Percentiles rank a stretch among this genome's conserved stretches.
These are phyloP conservation scores for Pythium myriotylum DNA, from an alignment of 352 stramenopile genomes.

Conservation along the genomic window DNA sequence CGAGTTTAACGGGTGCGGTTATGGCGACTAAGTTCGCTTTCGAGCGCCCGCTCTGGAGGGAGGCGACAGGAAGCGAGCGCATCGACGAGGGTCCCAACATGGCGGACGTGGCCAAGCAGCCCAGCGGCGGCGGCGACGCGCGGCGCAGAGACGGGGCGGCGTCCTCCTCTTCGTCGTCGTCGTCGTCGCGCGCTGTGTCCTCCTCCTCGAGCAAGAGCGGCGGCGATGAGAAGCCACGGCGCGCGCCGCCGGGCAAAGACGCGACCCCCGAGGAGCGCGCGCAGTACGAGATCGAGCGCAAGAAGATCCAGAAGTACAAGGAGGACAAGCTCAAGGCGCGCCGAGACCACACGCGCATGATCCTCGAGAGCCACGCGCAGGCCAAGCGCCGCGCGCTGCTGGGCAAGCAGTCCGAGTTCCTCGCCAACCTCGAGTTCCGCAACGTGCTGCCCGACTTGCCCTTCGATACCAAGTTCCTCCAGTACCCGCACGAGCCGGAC, in stretches of 20 bases:
- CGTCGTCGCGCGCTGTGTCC: constrained; percentile 17
- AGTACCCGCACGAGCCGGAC: constrained; percentile 80
- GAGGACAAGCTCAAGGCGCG: constrained; percentile 88
- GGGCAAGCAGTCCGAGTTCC: constrained; percentile 85
- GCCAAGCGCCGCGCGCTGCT: constrained; percentile 78
- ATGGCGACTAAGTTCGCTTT: background rate
- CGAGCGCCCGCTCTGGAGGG: background rate
- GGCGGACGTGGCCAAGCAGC: constrained; percentile 34
- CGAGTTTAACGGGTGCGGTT: background rate
- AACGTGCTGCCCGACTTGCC: constrained; percentile 81
- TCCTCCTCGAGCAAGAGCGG: constrained; percentile 22
- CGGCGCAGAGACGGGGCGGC: constrained; percentile 5
- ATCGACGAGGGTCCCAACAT: constrained; percentile 10
- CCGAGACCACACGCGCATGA: constrained; percentile 86
- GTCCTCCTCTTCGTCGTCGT: constrained; percentile 23
- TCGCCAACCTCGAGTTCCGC: constrained; percentile 81
- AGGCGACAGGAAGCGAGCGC: background rate
- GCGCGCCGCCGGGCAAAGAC: constrained; percentile 52
- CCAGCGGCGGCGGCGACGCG: constrained; percentile 12
- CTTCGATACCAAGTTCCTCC: constrained; percentile 87
- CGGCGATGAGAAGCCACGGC: constrained; percentile 42
- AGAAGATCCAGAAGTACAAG: constrained; percentile 89
- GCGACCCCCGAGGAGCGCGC: constrained; percentile 68
- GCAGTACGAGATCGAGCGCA: constrained; percentile 84
- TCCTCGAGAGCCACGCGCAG: constrained; percentile 85